Evolutionary conservation across 2,329 filamentous ascomycete species (phyloP), one percentile per base, ranked within the genome.

Genomic region (Ophiostoma tasmaniense): DNA sequence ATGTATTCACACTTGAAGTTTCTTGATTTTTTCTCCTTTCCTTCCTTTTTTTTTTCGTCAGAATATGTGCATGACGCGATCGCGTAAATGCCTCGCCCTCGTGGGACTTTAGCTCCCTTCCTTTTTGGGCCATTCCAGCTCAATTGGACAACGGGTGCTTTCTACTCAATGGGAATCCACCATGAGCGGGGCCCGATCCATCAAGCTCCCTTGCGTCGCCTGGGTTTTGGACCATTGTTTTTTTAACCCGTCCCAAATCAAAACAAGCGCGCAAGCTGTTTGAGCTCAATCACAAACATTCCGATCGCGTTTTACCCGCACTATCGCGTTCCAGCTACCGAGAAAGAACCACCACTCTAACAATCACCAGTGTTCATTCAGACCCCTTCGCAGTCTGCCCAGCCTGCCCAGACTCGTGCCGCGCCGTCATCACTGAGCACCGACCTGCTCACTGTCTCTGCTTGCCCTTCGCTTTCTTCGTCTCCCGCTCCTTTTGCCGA

Each of bases 381-480:
- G 74, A 79, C 79, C 70, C 82, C 83, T 74, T 39, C 80, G 71
- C 82, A 83, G 74, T 75, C 78, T 65, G 75, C 76, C 75, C 78
- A 80, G 72, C 74, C 67, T 8, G 66, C 69, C 10, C 67, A 69
- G 10, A 52, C 67, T n/a, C 35, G 25, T 25, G 28, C 62, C 6
- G 77, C 87, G 81, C 59, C 70, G 10, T 42, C 69, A 80, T 61
- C 69, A n/a, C 82, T 87, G 76, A 78, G 81, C 76, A 88, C 86
- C 77, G 91, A 93, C 78, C 84, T 92, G 74, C 83, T 92, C 17
- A 89, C 89, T 11, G 72, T 70, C 52, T 73, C 73, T 76, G 88
- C 90, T 64, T 94, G 90, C 82, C 91, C 92, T 73, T 95, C 92
- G 70, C 87, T 95, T 72, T 96, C 92, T 35, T 92, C 93, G 25